A percentile compares a stretch with the other conserved stretches of the same genome.
Conservation (phyloP, 345 rosid species). For the Citrus inodora region DNA sequence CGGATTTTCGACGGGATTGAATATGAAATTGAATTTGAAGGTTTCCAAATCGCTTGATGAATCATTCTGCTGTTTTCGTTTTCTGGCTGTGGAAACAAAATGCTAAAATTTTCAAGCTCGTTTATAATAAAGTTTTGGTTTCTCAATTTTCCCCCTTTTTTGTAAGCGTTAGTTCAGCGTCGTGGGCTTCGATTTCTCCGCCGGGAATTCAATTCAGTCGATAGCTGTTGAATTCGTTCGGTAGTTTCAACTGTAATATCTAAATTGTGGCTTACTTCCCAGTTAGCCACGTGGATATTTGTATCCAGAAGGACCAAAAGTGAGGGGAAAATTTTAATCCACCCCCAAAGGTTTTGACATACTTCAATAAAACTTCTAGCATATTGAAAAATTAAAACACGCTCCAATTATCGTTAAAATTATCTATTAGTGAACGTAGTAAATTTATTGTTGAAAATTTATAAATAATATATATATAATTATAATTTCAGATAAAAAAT, state of each 20-base stretch:
- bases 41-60: constrained; percentile 43
- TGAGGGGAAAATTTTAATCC: background rate
- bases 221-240: background rate
- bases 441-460: no score
- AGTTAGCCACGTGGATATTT: background rate
- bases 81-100: background rate
- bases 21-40: constrained; percentile 46
- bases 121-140: background rate
- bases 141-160: no score
- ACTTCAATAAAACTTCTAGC: no score
- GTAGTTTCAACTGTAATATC: background rate
- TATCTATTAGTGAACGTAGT: no score
- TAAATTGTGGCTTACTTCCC: background rate
- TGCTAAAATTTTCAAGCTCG: background rate
- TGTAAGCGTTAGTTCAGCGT: background rate
- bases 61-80: constrained; percentile 14
- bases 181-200: constrained; percentile 15
- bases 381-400: no score
- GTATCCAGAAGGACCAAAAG: no score
- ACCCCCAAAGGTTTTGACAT: background rate
- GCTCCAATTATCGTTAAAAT: no score
- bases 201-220: background rate
- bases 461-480: no score
- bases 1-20: constrained; percentile 41
- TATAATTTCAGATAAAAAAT: no score